Evolutionary conservation across 108 stramenopile genomes (phyloP), one percentile per base, ranked within the genome.

Genomic region (Seminavis robusta): DNA sequence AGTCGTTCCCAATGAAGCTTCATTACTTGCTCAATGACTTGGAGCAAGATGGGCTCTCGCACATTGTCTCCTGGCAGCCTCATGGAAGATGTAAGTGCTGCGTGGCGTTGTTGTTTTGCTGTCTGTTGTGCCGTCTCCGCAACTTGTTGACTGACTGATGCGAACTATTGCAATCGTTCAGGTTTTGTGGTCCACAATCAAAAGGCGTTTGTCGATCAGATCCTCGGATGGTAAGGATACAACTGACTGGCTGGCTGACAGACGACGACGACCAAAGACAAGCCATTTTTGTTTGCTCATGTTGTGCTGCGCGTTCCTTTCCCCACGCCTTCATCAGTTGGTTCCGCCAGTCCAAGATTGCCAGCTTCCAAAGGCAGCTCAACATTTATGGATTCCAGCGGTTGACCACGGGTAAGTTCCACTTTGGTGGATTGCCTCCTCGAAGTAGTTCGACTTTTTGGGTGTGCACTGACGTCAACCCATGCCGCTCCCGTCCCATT

Each of bases 331-430:
- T 41, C 3, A 7, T 57, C 3, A 38, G 61, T 32, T 94, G 86
- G 59, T 97, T 95, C 73, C 85, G 89, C 64, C 92, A 92, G 47
- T 71, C 74, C 56, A 90, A 90, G 72, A 69, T 86, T 57, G 83
- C 94, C 15, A 83, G 77, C 50, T 94, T 96, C 56, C 95, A 96
- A 55, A 73, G 95, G 8, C 95, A 96, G 65, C 69, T 90, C n/a
- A 85, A 87, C 49, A 27, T 45, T 27, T 45, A 45, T 29, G 48
- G 48, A 13, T 49, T 49, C 21, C 53, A 67, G 10, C 47, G 80
- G 28, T 46, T 86, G 4, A 71, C 82, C 25, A 21, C 29, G 8
- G 60, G 67, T 1, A 17, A 19, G 6, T n/a, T n/a, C n/a, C n/a
- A n/a, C n/a, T n/a, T n/a, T n/a, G n/a, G n/a, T n/a, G n/a, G n/a